Conservation (phyloP, 2,329 filamentous ascomycete species). For the Colletotrichum filicis region DNA sequence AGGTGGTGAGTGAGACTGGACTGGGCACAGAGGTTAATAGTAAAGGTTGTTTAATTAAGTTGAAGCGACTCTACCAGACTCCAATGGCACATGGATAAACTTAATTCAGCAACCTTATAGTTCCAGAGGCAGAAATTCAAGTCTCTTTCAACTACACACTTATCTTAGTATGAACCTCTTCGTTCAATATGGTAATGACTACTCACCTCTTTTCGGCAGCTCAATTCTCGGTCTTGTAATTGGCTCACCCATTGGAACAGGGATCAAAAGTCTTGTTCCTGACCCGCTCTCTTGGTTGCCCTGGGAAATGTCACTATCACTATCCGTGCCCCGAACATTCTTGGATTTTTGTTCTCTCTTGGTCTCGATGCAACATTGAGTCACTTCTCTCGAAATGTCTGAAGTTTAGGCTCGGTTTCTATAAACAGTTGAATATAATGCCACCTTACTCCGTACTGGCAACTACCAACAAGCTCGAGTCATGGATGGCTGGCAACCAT, state of each 20-base stretch:
- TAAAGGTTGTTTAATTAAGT: neutral
- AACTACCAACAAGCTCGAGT: neutral
- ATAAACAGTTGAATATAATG: neutral
- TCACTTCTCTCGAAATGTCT: neutral
- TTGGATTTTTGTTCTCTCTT: neutral
- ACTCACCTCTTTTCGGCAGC: neutral
- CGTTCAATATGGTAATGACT: neutral
- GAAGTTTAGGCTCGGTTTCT: neutral
- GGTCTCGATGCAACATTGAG: neutral
- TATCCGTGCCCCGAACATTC: neutral
- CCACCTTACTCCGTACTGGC: neutral
- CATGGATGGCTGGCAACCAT: neutral
- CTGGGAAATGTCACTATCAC: neutral
- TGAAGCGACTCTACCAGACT: neutral
- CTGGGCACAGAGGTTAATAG: too few relatives aligned
- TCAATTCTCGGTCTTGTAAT: neutral
- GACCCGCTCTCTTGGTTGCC: neutral
- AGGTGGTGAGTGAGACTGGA: neutral
- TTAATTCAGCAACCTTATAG: conserved; percentile 9
- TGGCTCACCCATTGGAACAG: neutral
- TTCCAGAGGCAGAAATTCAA: neutral
- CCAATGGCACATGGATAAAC: neutral
- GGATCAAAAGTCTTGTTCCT: neutral
- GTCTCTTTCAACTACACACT: neutral
- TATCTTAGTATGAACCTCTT: too few relatives aligned